Evolutionary conservation across 495 filamentous ascomycete species (phyloP), one percentile per base, ranked within the genome.

Genomic region (Pyronema omphalodes): DNA sequence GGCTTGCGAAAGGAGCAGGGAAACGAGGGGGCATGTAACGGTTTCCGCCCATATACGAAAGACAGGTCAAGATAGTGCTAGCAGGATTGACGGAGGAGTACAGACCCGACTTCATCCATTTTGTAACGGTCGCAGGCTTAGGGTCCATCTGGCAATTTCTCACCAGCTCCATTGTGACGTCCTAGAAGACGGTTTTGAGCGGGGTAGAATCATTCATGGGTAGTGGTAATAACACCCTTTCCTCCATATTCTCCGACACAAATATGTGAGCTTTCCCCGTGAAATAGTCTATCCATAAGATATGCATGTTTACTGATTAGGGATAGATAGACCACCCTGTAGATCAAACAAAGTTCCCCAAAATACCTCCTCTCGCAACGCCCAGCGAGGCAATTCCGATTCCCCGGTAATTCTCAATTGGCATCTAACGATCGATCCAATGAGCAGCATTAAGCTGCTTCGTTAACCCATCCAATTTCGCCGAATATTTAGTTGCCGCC

Each of bases 201-300:
- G 34, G 93, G 89, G 59, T 98, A 83, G 65, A 91, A 98, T 7
- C 74, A 75, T 59, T 91, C 86, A 55, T 94, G 88, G 48, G 88
- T 82, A 7, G 86, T 78, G 0, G 88, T 87, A 37, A 98, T 74
- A 17, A 95, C 70, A 58, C 91, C 81, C 70, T 91, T 94, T 58
- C 78, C 78, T 51, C 88, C 89, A 62, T 86, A 84, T 65, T 98
- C 91, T 36, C 84, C 88, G 58, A 96, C 82, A 62, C 96, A 93
- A 57, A 98, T 79, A 74, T 91, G 88, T 0, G 91, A 96, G 67
- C 85, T 96, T 75, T 93, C 91, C 91, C 91, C n/a, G n/a, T n/a
- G n/a, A n/a, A n/a, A n/a, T n/a, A n/a, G n/a, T n/a, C n/a, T n/a
- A n/a, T n/a, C n/a, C n/a, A n/a, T n/a, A n/a, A n/a, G n/a, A n/a